phyloP scores from a whole-genome alignment of 164 flowering plant species.

The Stephania japonica region DNA sequence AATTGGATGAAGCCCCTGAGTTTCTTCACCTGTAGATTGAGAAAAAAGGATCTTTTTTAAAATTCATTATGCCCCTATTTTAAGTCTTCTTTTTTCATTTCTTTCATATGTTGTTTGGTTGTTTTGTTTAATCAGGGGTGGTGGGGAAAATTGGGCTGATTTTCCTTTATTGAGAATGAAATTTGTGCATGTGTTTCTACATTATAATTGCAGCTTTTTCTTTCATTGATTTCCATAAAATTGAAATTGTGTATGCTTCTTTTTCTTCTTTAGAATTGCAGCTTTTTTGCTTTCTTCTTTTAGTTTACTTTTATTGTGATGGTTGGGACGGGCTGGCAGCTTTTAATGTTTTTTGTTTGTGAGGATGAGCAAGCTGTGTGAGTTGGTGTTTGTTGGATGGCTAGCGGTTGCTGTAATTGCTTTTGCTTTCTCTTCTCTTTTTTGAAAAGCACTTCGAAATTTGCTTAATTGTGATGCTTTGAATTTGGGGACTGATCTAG shows the following conservation, averaged over 20 bases:
- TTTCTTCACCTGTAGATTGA: constrained; percentile 16
- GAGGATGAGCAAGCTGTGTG: background rate
- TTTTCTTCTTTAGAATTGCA: constrained; percentile 4
- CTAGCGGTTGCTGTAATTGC: constrained; percentile 17
- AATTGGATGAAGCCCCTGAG: constrained; percentile 12
- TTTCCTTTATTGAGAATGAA: constrained; percentile 12
- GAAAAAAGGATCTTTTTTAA: constrained; percentile 10
- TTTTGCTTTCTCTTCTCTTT: constrained; percentile 4
- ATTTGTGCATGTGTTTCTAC: constrained; percentile 13
- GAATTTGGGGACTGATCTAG: background rate
- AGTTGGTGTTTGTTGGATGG: constrained; percentile 1
- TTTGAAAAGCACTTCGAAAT: background rate
- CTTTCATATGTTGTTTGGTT: constrained; percentile 11
- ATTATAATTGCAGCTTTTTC: constrained; percentile 9
- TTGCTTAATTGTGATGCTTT: constrained; percentile 2
- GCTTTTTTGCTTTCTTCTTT: constrained; percentile 9
- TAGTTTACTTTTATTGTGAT: constrained; percentile 2
- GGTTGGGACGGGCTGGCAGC: constrained; percentile 8
- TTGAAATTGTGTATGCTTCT: constrained; percentile 16
- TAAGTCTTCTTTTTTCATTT: constrained; percentile 11
- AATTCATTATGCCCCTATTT: constrained; percentile 18
- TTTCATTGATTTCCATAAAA: constrained; percentile 3
- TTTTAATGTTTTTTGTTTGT: constrained; percentile 10
- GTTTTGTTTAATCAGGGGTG: constrained; percentile 15
- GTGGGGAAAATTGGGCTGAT: background rate